A percentile compares a stretch with the other conserved stretches of the same genome.
These are phyloP conservation scores for Penstemon barbatus DNA, from an alignment of 257 asterid genomes.

Conservation along the genomic window DNA sequence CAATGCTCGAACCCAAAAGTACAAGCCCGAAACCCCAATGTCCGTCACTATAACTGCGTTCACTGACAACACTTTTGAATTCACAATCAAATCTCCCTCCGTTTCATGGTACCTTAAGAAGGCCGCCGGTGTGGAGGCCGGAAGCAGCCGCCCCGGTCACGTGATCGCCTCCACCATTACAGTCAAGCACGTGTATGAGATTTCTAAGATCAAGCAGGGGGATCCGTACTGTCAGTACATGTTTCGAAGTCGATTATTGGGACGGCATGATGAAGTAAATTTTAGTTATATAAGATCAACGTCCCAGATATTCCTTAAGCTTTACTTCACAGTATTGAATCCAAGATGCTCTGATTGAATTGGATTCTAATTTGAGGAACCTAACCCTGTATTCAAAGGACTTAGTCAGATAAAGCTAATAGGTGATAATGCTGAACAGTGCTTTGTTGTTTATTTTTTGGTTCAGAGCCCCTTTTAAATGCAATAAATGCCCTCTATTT, in stretches of 20 bases:
- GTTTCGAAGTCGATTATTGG: slow-evolving; percentile 78
- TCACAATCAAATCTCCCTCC: slow-evolving; percentile 71
- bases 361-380: too few relatives aligned
- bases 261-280: slow-evolving; percentile 28
- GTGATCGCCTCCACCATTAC: slow-evolving; percentile 60
- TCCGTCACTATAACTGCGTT: slow-evolving; percentile 74
- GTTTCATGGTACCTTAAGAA: slow-evolving; percentile 88
- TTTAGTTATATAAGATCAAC: too few relatives aligned
- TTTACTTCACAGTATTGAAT: too few relatives aligned
- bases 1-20: slow-evolving; percentile 82
- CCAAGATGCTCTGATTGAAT: too few relatives aligned
- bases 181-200: slow-evolving; percentile 81
- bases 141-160: slow-evolving; percentile 84
- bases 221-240: slow-evolving; percentile 79
- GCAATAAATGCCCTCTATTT: too few relatives aligned
- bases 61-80: slow-evolving; percentile 76
- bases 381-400: too few relatives aligned
- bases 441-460: too few relatives aligned
- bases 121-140: slow-evolving; percentile 79
- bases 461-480: too few relatives aligned
- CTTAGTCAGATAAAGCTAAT: too few relatives aligned
- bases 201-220: slow-evolving; percentile 83
- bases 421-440: too few relatives aligned
- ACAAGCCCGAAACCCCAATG: slow-evolving; percentile 87
- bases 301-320: too few relatives aligned